A percentile compares a stretch with the other conserved stretches of the same genome.
These are phyloP conservation scores for Tubosaeta sp. DNA, from an alignment of 768 basidiomycete genomes.

Conservation along the genomic window DNA sequence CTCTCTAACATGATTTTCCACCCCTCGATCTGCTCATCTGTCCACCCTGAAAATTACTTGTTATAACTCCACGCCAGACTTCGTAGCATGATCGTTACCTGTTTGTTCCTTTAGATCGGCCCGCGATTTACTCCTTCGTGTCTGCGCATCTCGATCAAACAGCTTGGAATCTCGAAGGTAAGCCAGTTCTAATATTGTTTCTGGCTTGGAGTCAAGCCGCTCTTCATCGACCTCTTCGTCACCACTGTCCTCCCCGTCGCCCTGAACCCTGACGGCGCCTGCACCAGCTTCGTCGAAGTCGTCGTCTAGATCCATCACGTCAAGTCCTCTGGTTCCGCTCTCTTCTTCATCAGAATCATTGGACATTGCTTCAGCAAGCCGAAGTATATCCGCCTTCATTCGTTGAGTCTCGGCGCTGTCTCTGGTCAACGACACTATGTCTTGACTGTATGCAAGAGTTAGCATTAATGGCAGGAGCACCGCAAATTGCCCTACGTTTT, in stretches of 20 bases:
- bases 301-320: constrained; percentile 46
- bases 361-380: constrained; percentile 63
- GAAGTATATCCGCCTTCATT: constrained; percentile 81
- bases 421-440: constrained; percentile 41
- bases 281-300: constrained; percentile 44
- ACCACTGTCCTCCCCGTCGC: constrained; percentile 53
- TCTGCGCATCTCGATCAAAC: constrained; percentile 73
- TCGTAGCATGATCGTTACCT: constrained; percentile 35
- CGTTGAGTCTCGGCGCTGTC: constrained; percentile 62
- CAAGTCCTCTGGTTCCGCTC: constrained; percentile 23
- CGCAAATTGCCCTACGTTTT: constrained; percentile 42
- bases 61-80: neutral
- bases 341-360: constrained; percentile 69
- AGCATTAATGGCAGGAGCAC: neutral
- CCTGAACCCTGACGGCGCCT: constrained; percentile 42
- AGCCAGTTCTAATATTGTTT: constrained; percentile 69
- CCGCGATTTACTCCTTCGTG: constrained; percentile 64
- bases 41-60: constrained; percentile 48
- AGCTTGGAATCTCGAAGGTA: constrained; percentile 71
- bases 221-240: constrained; percentile 35
- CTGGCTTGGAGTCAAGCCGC: constrained; percentile 34
- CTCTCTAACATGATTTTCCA: constrained; percentile 89
- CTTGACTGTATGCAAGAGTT: constrained; percentile 35
- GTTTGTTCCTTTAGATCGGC: constrained; percentile 65
- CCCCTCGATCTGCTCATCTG: constrained; percentile 86